Conservation (phyloP, 2,329 filamentous ascomycete species). For the Calonectria pteridis region DNA sequence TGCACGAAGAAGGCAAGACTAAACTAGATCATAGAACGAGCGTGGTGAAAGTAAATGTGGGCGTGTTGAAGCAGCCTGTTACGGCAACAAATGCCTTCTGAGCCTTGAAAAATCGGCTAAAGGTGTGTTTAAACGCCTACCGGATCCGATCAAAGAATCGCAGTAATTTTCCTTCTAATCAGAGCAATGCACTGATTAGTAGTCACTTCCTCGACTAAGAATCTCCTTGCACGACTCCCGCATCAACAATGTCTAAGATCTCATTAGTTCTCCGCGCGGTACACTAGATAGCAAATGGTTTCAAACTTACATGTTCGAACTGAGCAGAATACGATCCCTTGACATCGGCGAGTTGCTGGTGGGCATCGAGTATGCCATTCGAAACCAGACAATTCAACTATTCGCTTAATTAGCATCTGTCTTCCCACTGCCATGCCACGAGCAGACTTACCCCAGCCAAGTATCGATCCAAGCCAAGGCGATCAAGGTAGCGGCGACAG, state of each 20-base stretch:
- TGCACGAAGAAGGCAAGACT: neutral
- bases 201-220: slow-evolving; percentile 65
- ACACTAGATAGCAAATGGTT: neutral
- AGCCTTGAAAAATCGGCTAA: slow-evolving; percentile 22
- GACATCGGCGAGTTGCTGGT: slow-evolving; percentile 68
- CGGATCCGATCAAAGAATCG: neutral
- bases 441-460: slow-evolving; percentile 63
- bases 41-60: neutral
- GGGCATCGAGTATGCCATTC: slow-evolving; percentile 68
- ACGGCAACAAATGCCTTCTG: neutral
- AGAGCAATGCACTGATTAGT: slow-evolving; percentile 46
- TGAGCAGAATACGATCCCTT: slow-evolving; percentile 74
- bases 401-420: slow-evolving; percentile 27
- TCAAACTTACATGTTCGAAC: slow-evolving; percentile 65
- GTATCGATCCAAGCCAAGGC: slow-evolving; percentile 72
- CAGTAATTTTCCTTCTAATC: neutral
- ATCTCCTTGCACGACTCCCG: slow-evolving; percentile 62
- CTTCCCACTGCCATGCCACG: fast-evolving
- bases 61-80: slow-evolving; percentile 25
- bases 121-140: slow-evolving; percentile 27
- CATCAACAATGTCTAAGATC: slow-evolving; percentile 60
- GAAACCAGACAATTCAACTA: slow-evolving; percentile 69
- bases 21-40: neutral
- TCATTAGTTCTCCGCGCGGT: neutral
- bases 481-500: slow-evolving; percentile 71